phyloP scores from a whole-genome alignment of 441 rosid genomes.

The Populus trichocarpa region DNA sequence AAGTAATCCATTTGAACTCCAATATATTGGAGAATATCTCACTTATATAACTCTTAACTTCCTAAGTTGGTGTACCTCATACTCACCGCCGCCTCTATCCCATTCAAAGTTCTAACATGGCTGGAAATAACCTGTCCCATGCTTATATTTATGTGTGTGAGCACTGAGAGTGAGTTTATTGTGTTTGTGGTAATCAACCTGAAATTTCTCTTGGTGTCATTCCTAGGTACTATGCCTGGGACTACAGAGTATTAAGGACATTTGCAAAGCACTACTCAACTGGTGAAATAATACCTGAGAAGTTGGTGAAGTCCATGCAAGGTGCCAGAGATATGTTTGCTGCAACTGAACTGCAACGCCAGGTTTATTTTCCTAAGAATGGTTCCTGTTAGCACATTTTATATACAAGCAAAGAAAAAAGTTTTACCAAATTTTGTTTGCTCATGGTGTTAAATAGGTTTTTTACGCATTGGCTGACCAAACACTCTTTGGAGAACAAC shows the following conservation, averaged over 20 bases:
- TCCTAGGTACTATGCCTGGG: slow-evolving; percentile 84
- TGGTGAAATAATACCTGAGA: slow-evolving; percentile 85
- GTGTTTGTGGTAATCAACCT: slow-evolving; percentile 11
- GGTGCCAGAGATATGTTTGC: slow-evolving; percentile 89
- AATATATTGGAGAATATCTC: neutral
- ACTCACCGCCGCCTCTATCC: neutral
- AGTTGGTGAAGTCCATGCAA: slow-evolving; percentile 74
- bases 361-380: slow-evolving; percentile 42
- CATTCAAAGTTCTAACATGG: neutral
- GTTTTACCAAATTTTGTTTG: slow-evolving; percentile 15
- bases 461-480: slow-evolving; percentile 84
- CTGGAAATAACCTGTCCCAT: neutral
- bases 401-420: neutral
- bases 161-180: neutral
- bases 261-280: slow-evolving; percentile 88
- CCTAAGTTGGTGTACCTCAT: neutral
- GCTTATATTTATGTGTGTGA: neutral
- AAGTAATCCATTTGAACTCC: neutral
- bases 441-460: slow-evolving; percentile 38
- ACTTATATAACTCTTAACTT: neutral
- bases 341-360: slow-evolving; percentile 98
- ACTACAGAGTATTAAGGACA: slow-evolving; percentile 72
- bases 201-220: slow-evolving; percentile 21
- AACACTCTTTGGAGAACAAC: slow-evolving; percentile 78
- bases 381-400: slow-evolving; percentile 8